A percentile compares a stretch with the other conserved stretches of the same genome.
phyloP scores from a whole-genome alignment of 2,329 filamentous ascomycete genomes.

The Diaporthe longicolla region DNA sequence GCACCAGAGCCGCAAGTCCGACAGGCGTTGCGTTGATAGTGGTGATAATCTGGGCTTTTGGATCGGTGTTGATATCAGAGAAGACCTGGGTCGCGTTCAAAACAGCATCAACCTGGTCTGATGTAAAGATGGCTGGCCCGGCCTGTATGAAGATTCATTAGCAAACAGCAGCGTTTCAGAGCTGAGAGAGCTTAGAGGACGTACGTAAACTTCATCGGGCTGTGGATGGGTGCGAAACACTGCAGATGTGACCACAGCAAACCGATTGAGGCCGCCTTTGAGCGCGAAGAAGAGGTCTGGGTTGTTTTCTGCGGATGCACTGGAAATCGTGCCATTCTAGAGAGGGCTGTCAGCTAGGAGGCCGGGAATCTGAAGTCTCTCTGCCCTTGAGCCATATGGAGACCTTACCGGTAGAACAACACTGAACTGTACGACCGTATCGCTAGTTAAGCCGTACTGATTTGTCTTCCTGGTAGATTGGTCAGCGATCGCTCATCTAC shows the following conservation, averaged over 20 bases:
- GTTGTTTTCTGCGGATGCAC: conserved; percentile 42
- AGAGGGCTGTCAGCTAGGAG: neutral
- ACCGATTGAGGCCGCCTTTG: conserved; percentile 48
- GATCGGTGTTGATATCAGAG: conserved; percentile 46
- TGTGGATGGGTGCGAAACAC: conserved; percentile 45
- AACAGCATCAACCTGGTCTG: conserved; percentile 42
- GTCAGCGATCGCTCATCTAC: neutral
- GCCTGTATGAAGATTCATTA: neutral
- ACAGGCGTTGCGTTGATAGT: conserved; percentile 45
- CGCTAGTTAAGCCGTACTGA: conserved; percentile 47
- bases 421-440: conserved; percentile 46
- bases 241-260: conserved; percentile 48
- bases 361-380: too few species aligned
- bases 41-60: conserved; percentile 49
- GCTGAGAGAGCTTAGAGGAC: neutral
- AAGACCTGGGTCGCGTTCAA: conserved; percentile 49
- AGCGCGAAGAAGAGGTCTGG: conserved; percentile 48
- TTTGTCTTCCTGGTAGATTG: conserved; percentile 46
- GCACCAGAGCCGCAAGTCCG: conserved; percentile 42
- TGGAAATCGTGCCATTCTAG: conserved; percentile 48
- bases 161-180: neutral
- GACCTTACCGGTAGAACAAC: conserved; percentile 47
- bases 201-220: conserved; percentile 44
- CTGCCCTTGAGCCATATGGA: neutral
- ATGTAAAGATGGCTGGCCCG: conserved; percentile 34